Conservation (phyloP, 345 rosid genomes). For the Salix koriyanagi region DNA sequence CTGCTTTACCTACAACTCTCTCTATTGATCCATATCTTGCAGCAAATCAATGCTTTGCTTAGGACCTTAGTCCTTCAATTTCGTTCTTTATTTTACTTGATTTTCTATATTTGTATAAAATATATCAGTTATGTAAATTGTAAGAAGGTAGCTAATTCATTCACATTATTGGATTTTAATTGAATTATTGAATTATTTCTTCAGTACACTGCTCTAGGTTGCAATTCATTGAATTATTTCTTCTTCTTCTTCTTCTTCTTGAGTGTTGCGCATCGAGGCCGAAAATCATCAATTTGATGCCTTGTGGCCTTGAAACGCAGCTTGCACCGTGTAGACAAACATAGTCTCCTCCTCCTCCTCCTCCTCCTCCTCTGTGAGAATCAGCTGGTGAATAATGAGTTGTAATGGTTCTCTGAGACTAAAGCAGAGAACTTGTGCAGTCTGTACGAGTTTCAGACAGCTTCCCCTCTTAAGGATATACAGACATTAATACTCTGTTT, state of each 20-base stretch:
- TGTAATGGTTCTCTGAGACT: background rate
- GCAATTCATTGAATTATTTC: background rate
- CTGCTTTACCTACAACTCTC: slow-evolving; percentile 86
- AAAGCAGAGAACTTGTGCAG: background rate
- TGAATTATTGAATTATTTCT: background rate
- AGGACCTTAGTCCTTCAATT: background rate
- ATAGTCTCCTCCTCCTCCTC: too few species aligned
- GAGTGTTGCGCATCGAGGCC: too few species aligned
- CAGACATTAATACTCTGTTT: too few species aligned
- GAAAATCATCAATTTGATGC: too few species aligned
- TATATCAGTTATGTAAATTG: background rate
- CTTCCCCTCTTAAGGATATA: too few species aligned
- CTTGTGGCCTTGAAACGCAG: too few species aligned
- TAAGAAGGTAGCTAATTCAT: slow-evolving; percentile 9
- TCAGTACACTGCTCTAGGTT: background rate
- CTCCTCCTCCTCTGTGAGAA: too few species aligned
- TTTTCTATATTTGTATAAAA: background rate
- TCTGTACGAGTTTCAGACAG: background rate
- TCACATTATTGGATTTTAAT: background rate
- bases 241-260: too few species aligned
- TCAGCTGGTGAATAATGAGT: too few species aligned
- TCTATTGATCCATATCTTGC: slow-evolving; percentile 41
- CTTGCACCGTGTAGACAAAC: too few species aligned
- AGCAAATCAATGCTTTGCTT: background rate
- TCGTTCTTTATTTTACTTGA: background rate